A percentile compares a stretch with the other conserved stretches of the same genome.
Evolutionary conservation across 2,329 filamentous ascomycete species (phyloP).

Genomic region (Paecilomyces dactylethromorphus): DNA sequence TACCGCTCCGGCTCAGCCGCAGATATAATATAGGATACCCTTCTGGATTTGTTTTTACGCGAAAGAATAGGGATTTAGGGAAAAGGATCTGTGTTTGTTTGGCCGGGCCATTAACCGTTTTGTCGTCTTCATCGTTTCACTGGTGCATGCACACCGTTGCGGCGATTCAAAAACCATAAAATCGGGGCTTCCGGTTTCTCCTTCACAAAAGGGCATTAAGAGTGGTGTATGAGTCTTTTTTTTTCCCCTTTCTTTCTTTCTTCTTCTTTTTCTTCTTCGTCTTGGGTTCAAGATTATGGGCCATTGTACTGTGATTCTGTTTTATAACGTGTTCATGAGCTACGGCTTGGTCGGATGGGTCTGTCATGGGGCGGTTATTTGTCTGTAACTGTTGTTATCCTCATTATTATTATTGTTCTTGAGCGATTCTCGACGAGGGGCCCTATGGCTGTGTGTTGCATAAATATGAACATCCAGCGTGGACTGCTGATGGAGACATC

Average conservation of each 20-base stretch:
- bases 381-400: neutral
- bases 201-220: neutral
- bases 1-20: slow-evolving; percentile 29
- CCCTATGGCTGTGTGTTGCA: neutral
- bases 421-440: neutral
- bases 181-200: neutral
- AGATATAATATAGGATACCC: slow-evolving; percentile 21
- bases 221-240: neutral
- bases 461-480: neutral
- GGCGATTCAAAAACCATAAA: neutral
- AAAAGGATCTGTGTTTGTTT: neutral
- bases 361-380: neutral
- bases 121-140: neutral
- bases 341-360: neutral
- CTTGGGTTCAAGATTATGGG: neutral
- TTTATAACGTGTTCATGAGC: neutral
- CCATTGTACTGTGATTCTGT: neutral
- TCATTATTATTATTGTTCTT: neutral
- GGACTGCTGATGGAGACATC: neutral
- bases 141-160: neutral
- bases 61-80: neutral
- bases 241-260: no score
- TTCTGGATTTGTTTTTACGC: neutral
- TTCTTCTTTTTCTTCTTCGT: no score
- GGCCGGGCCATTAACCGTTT: neutral